Evolutionary conservation across 2,329 filamentous ascomycete genomes (phyloP).

Genomic region (Sporothrix phasma): DNA sequence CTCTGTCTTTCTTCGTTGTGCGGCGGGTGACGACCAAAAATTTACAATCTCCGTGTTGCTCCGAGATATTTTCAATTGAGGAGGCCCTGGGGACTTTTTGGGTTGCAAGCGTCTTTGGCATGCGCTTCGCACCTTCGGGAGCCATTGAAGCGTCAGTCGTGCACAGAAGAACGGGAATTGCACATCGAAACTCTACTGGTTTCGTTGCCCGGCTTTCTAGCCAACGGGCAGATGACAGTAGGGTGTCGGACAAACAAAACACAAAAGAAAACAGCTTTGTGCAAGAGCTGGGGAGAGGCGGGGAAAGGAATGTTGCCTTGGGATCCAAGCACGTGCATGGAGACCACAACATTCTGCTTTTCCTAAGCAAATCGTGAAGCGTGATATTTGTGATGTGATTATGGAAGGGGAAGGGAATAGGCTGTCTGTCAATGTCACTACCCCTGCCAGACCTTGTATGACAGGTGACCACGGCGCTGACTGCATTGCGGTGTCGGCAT

Average conservation of each 20-base stretch:
- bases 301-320: background rate
- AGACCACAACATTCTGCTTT: slow-evolving; percentile 10
- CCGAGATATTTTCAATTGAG: slow-evolving; percentile 37
- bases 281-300: background rate
- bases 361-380: background rate
- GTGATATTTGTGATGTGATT: background rate
- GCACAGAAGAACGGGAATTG: slow-evolving; percentile 76
- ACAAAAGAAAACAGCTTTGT: background rate
- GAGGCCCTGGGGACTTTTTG: slow-evolving; percentile 5
- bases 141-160: slow-evolving; percentile 63
- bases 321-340: slow-evolving; percentile 16
- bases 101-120: slow-evolving; percentile 25
- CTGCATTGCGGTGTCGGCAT: background rate
- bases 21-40: slow-evolving; percentile 59
- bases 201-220: slow-evolving; percentile 25
- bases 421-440: background rate
- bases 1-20: slow-evolving; percentile 56
- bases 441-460: background rate
- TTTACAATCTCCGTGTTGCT: slow-evolving; percentile 67
- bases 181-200: slow-evolving; percentile 48
- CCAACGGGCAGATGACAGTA: slow-evolving; percentile 23
- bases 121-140: slow-evolving; percentile 32
- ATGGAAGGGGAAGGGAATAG: background rate
- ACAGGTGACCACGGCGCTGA: background rate
- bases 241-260: slow-evolving; percentile 32